Percentiles rank a stretch among this genome's conserved stretches.
Evolutionary conservation across 257 asterid genomes (phyloP).

Genomic region (Nicotiana tabacum): DNA sequence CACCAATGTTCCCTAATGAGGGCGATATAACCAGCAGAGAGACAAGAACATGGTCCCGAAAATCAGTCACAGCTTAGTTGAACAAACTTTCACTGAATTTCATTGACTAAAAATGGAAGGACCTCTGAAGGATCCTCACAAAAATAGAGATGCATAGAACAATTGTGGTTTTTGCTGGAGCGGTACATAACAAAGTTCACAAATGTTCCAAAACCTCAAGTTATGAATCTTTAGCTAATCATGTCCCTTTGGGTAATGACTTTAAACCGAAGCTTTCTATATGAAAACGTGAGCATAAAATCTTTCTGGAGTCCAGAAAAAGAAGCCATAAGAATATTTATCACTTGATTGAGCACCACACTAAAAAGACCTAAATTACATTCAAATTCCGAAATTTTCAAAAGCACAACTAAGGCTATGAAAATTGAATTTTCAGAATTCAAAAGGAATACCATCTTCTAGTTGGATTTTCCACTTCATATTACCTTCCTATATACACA

Average conservation of each 20-base stretch:
- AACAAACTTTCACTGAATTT: not conserved
- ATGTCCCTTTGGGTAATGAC: not conserved
- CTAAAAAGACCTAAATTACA: not conserved
- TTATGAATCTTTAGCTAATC: not conserved
- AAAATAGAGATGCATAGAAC: not conserved
- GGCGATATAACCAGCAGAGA: no score
- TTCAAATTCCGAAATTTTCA: not conserved
- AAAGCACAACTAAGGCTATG: not conserved
- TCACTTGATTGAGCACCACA: not conserved
- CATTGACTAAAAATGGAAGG: not conserved
- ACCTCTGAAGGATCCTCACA: no score
- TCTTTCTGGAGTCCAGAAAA: not conserved
- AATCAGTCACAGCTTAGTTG: not conserved
- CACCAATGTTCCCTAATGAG: no score
- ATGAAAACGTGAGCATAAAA: not conserved
- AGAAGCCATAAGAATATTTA: not conserved
- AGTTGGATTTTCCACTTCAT: not conserved
- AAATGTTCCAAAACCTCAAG: not conserved
- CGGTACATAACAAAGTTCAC: not conserved
- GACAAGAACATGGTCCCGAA: no score
- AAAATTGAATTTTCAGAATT: not conserved
- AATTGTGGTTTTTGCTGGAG: not conserved
- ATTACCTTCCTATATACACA: not conserved
- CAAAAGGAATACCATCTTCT: not conserved
- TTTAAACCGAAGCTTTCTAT: not conserved